Conservation (phyloP, 495 filamentous ascomycete genomes). For the Aspergillus olivimuriae region DNA sequence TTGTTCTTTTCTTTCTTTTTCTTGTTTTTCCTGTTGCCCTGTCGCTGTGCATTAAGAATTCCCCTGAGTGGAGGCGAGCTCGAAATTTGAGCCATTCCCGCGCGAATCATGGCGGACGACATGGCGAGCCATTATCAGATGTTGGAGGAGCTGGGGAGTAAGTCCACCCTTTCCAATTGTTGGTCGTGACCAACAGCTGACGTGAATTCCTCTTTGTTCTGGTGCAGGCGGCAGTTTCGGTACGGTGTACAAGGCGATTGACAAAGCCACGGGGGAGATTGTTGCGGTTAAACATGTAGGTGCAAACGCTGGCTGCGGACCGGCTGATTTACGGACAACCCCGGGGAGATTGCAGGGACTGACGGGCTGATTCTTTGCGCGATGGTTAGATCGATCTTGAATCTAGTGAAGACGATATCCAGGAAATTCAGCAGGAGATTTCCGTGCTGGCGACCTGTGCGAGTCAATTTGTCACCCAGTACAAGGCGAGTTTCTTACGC, state of each 20-base stretch:
- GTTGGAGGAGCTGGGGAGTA: conserved; percentile 88
- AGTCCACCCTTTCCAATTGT: conserved; percentile 28
- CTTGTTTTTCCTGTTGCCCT: background rate
- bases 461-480: conserved; percentile 89
- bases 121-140: conserved; percentile 81
- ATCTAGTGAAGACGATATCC: conserved; percentile 94
- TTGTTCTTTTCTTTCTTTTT: conserved; percentile 9
- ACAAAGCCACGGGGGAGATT: conserved; percentile 75
- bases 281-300: conserved; percentile 88
- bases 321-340: no score
- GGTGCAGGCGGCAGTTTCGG: conserved; percentile 82
- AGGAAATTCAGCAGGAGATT: conserved; percentile 97
- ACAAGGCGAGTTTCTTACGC: conserved; percentile 89
- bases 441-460: conserved; percentile 90
- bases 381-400: conserved; percentile 86
- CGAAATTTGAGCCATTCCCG: background rate
- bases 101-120: conserved; percentile 45
- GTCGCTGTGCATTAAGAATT: no score
- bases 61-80: background rate
- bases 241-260: conserved; percentile 91
- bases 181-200: conserved; percentile 3
- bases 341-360: no score
- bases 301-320: conserved; percentile 7
- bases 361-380: conserved; percentile 18
- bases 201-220: conserved; percentile 1